Conservation (phyloP, 75 land plant genomes). For the Pinus albicaulis region DNA sequence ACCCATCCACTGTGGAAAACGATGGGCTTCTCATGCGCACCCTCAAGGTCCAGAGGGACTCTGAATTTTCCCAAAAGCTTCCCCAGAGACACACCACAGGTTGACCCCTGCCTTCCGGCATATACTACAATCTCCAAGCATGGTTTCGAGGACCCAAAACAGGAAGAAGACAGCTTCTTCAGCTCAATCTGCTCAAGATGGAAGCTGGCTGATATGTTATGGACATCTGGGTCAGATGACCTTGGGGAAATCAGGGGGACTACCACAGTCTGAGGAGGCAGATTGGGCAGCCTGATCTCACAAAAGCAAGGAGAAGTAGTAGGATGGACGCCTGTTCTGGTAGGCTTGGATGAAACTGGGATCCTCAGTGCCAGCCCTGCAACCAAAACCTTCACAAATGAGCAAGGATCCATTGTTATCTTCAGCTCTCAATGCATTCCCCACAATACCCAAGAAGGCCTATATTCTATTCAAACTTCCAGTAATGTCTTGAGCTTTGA, state of each 20-base stretch:
- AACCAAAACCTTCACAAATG: slow-evolving; percentile 45
- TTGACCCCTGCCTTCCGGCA: slow-evolving; percentile 32
- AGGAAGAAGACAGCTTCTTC: slow-evolving; percentile 32
- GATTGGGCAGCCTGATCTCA: slow-evolving; percentile 31
- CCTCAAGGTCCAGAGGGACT: slow-evolving; percentile 38
- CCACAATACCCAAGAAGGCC: too few relatives aligned
- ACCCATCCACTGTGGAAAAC: slow-evolving; percentile 70
- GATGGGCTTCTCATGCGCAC: slow-evolving; percentile 21
- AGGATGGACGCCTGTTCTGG: slow-evolving; percentile 35
- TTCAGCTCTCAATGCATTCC: too few relatives aligned
- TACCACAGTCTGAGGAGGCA: slow-evolving; percentile 27
- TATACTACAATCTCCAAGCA: slow-evolving; percentile 31
- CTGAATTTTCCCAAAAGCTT: slow-evolving; percentile 35
- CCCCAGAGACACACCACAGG: slow-evolving; percentile 19
- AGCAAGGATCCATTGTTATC: slow-evolving; percentile 39
- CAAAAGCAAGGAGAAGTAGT: slow-evolving; percentile 44
- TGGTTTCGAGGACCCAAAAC: slow-evolving; percentile 8
- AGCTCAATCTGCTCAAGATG: slow-evolving; percentile 38
- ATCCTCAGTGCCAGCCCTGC: slow-evolving; percentile 37
- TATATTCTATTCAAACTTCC: too few relatives aligned
- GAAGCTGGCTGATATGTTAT: slow-evolving; percentile 34
- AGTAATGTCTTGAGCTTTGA: too few relatives aligned
- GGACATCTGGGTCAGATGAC: slow-evolving; percentile 20
- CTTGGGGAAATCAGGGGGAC: slow-evolving; percentile 31
- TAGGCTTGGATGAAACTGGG: slow-evolving; percentile 33